Conservation (phyloP, 1,284 basidiomycete genomes). For the Cutaneotrichosporon cavernicola region DNA sequence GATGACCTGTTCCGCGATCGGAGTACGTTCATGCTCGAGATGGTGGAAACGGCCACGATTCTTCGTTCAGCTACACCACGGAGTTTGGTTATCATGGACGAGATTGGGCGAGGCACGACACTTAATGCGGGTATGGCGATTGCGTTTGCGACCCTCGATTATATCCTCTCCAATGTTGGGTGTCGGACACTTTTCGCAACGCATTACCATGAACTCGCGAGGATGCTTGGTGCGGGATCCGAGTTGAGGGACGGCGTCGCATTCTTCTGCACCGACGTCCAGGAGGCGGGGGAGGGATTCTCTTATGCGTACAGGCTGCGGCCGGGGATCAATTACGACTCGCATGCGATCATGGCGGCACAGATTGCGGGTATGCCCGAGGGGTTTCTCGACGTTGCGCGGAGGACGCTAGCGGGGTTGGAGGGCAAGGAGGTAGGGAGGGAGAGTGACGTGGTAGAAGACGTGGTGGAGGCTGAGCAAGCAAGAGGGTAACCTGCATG, state of each 20-base stretch:
- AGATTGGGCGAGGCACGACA: slow-evolving; percentile 90
- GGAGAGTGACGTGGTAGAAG: not conserved
- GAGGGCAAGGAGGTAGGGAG: not conserved
- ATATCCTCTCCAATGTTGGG: slow-evolving; percentile 69
- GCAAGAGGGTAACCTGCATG: not conserved
- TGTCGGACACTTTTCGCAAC: slow-evolving; percentile 91
- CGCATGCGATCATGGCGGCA: slow-evolving; percentile 86
- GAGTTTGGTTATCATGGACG: slow-evolving; percentile 94
- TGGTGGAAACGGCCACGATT: slow-evolving; percentile 57
- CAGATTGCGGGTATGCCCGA: slow-evolving; percentile 80
- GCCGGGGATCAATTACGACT: slow-evolving; percentile 83
- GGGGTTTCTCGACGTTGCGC: slow-evolving; percentile 39
- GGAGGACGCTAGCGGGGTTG: not conserved
- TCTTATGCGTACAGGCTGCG: slow-evolving; percentile 77
- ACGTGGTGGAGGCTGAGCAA: not conserved
- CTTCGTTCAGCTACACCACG: slow-evolving; percentile 73
- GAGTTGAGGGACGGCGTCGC: slow-evolving; percentile 57
- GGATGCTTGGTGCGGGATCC: slow-evolving; percentile 66
- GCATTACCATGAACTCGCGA: slow-evolving; percentile 90
- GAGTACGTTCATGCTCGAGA: slow-evolving; percentile 74
- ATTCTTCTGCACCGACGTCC: slow-evolving; percentile 86
- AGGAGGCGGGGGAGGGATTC: slow-evolving; percentile 68
- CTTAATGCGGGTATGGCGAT: slow-evolving; percentile 88
- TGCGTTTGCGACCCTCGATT: slow-evolving; percentile 84
- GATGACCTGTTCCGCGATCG: slow-evolving; percentile 91